A percentile compares a stretch with the other conserved stretches of the same genome.
phyloP scores from a whole-genome alignment of 1,139 yeast species.

The Magnusiomyces paraingens region DNA sequence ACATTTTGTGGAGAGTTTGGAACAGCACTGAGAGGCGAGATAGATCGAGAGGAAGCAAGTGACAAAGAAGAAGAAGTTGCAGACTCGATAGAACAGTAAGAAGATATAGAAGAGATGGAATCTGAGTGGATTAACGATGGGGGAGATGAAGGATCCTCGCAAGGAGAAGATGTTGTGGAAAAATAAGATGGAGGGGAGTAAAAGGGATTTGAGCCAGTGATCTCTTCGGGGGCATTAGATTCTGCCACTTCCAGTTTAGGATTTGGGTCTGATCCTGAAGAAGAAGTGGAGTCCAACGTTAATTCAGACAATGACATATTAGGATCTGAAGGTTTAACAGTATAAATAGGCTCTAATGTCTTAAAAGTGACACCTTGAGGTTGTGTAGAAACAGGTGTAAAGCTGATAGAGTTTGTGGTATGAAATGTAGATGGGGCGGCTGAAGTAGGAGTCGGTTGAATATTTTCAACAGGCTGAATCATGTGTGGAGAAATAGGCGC shows the following conservation, averaged over 20 bases:
- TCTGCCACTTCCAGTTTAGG: background rate
- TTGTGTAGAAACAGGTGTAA: background rate
- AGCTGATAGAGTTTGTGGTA: background rate
- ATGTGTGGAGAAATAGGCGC: background rate
- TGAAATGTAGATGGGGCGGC: background rate
- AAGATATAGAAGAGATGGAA: constrained; percentile 11
- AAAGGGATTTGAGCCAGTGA: constrained; percentile 31
- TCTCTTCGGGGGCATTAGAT: constrained; percentile 6
- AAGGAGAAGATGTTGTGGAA: constrained; percentile 6
- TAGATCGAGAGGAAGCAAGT: constrained; percentile 15
- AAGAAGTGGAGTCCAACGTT: background rate
- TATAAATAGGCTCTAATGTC: background rate
- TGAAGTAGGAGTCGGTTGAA: background rate
- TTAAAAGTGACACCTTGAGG: background rate
- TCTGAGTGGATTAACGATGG: constrained; percentile 15
- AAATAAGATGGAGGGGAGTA: constrained; percentile 33
- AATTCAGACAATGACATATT: background rate
- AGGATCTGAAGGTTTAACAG: background rate
- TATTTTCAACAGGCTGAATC: background rate
- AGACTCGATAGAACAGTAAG: constrained; percentile 7
- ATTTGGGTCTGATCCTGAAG: background rate
- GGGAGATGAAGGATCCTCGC: constrained; percentile 13
- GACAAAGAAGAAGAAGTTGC: constrained; percentile 7
- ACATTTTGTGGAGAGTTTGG: constrained; percentile 1
- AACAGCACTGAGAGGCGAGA: constrained; percentile 10